Percentiles rank a stretch among this genome's conserved stretches.
These are phyloP conservation scores for Westerdykella sp. DNA, from an alignment of 2,329 filamentous ascomycete genomes.

Conservation along the genomic window DNA sequence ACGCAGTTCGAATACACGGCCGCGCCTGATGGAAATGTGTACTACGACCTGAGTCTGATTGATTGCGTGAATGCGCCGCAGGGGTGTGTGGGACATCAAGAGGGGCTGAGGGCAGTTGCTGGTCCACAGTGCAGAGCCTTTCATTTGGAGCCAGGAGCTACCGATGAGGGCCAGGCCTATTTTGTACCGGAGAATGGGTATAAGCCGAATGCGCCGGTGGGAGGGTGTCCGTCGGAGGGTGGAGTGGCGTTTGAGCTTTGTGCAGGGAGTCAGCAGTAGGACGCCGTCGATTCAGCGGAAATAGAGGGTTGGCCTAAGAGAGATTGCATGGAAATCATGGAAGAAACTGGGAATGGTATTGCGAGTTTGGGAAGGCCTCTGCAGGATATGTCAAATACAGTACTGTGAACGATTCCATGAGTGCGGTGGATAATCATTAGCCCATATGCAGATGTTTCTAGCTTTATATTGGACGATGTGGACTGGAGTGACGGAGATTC, in stretches of 20 bases:
- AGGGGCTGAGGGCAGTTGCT: not conserved
- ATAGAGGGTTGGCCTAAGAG: not conserved
- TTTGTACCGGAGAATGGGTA: not conserved
- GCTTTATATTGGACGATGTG: too few species aligned
- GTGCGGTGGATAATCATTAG: too few species aligned
- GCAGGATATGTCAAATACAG: not conserved
- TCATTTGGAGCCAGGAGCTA: not conserved
- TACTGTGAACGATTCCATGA: too few species aligned
- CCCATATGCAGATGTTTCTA: too few species aligned
- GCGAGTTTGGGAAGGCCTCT: not conserved
- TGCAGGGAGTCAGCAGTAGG: not conserved
- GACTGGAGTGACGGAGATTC: too few species aligned
- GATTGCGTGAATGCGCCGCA: not conserved
- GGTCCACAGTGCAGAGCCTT: not conserved
- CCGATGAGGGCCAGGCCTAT: not conserved
- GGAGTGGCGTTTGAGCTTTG: not conserved
- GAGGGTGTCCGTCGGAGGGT: not conserved
- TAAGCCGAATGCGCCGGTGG: not conserved
- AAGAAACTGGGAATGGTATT: too few species aligned
- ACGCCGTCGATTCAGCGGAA: not conserved
- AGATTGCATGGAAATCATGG: too few species aligned
- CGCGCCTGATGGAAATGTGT: not conserved
- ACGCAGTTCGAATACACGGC: slow-evolving; percentile 4
- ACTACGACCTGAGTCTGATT: slow-evolving; percentile 1
- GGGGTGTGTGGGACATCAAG: not conserved